Conservation (phyloP, 2,329 filamentous ascomycete genomes). For the Exophiala lecanii-corni region DNA sequence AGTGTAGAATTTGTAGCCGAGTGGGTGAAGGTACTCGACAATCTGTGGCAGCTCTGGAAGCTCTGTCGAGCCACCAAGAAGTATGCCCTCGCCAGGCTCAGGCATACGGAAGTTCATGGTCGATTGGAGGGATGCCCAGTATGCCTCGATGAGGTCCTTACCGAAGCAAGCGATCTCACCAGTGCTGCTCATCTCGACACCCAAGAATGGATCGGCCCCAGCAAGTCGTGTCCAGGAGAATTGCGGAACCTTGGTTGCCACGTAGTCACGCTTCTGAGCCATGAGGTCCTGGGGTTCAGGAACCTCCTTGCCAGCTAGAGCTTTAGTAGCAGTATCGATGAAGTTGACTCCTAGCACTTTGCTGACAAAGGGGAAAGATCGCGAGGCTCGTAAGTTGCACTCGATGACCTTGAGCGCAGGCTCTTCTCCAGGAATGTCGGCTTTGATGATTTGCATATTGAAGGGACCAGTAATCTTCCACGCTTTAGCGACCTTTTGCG, state of each 20-base stretch:
- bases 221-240: constrained; percentile 99
- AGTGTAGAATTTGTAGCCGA: constrained; percentile 92
- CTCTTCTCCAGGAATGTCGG: constrained; percentile 59
- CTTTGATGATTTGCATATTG: constrained; percentile 99
- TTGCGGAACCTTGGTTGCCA: constrained; percentile 96
- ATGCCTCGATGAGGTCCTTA: constrained; percentile 90
- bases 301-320: constrained; percentile 78
- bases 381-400: constrained; percentile 94
- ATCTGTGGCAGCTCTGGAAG: constrained; percentile 68
- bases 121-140: constrained; percentile 93
- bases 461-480: constrained; percentile 98
- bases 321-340: constrained; percentile 91
- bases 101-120: constrained; percentile 99
- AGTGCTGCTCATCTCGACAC: constrained; percentile 94
- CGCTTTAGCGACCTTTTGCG: constrained; percentile 90
- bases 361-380: constrained; percentile 96
- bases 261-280: constrained; percentile 80
- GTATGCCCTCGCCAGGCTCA: constrained; percentile 87
- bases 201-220: constrained; percentile 93
- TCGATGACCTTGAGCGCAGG: constrained; percentile 90
- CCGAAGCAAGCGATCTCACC: constrained; percentile 99
- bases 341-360: constrained; percentile 97
- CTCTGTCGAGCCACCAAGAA: constrained; percentile 82
- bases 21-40: constrained; percentile 78
- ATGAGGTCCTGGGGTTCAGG: constrained; percentile 85